Conservation (phyloP, 106 monocot species). For the Agapanthus africanus region DNA sequence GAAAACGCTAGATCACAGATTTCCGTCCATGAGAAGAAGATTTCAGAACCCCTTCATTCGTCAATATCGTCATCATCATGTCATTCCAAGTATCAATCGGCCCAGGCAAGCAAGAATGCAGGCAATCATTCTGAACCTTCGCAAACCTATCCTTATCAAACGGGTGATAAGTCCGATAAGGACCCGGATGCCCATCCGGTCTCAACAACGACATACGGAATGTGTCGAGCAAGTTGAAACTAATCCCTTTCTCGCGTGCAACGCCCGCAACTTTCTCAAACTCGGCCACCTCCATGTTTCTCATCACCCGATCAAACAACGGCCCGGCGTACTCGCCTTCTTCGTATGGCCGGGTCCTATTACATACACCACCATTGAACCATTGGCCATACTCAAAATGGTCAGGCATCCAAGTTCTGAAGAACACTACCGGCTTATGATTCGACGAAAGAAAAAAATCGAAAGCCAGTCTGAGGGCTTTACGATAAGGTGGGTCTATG, state of each 20-base stretch:
- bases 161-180: too few relatives aligned
- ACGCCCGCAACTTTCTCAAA: slow-evolving; percentile 2
- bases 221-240: slow-evolving; percentile 11
- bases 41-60: too few relatives aligned
- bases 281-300: slow-evolving; percentile 14
- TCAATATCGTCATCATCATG: slow-evolving; percentile 15
- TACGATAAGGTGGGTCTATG: slow-evolving; percentile 17
- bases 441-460: slow-evolving; percentile 12
- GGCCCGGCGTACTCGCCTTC: slow-evolving; percentile 15
- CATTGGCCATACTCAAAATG: slow-evolving; percentile 41
- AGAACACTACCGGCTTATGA: slow-evolving; percentile 21
- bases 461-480: slow-evolving; percentile 13
- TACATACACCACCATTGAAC: slow-evolving; percentile 32
- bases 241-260: not conserved
- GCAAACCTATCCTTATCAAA: slow-evolving; percentile 25
- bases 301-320: slow-evolving; percentile 10
- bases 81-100: slow-evolving; percentile 24
- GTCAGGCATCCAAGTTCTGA: slow-evolving; percentile 30
- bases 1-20: too few relatives aligned
- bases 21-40: too few relatives aligned
- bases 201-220: slow-evolving; percentile 22
- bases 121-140: slow-evolving; percentile 27
- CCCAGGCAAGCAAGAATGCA: slow-evolving; percentile 30
- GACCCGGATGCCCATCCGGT: slow-evolving; percentile 29
- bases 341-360: slow-evolving; percentile 19